Evolutionary conservation across 768 basidiomycete species (phyloP), one percentile per base, ranked within the genome.

Genomic region (Trichaptum fuscoviolaceum): DNA sequence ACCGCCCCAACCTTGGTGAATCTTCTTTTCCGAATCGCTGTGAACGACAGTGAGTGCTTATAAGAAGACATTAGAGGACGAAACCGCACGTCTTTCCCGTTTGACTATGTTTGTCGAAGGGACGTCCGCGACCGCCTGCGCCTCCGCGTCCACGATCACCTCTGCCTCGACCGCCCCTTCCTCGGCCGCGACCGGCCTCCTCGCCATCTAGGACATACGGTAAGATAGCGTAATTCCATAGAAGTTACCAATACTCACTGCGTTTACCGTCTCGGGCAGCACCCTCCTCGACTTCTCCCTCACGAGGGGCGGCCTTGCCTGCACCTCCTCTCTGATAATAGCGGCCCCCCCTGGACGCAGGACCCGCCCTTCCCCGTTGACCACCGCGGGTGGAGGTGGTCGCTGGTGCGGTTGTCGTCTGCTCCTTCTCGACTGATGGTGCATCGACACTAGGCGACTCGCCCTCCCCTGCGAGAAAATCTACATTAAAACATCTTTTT

Each of bases 1-100:
- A 57, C 91, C 93, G 70, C 96, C 96, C 96, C 96, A 99, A 70
- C 89, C 90, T 75, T 94, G 91, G 76, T 93, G 91, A 72, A 96
- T 80, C 82, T 93, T 94, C 85, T 98, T 99, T 71, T 95, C 92
- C 59, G 93, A 90, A 80, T 99, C 96, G 76, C 93, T 95, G 71
- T 65, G 67, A 66, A 69, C 67, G 68, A 68, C 62, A 66, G 67
- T 65, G 65, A 63, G 63, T 17, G 57, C 20, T 30, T 25, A 59
- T 64, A 2, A 64, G 60, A 66, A 52, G 63, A 57, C 20, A 35
- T 34, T 66, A n/a, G 20, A 34, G 34, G 26, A 62, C 68, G 10
- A 67, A 58, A 27, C 24, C 23, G 24, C 72, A 91, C 91, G 83
- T 88, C 79, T 90, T 91, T 76, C 91, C 93, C 57, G 93, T 93